Evolutionary conservation across 2,329 filamentous ascomycete species (phyloP).

Genomic region (Scopulariopsis brevicaulis): DNA sequence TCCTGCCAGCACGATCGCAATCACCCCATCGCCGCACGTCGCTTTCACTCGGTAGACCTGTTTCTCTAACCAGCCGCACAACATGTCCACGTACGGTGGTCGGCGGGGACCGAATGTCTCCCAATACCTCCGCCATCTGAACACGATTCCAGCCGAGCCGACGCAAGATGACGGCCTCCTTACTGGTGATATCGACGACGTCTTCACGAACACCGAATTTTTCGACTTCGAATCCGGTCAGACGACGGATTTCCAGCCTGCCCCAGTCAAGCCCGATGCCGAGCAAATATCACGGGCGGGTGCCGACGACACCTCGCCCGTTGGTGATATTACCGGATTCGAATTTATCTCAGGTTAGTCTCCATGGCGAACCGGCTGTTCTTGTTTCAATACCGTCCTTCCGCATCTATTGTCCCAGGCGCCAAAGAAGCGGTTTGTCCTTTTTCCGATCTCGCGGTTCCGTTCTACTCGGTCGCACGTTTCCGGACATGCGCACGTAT

Average conservation of each 20-base stretch:
- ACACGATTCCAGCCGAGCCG: constrained; percentile 52
- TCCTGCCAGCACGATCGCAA: not conserved
- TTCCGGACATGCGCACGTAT: too few relatives aligned
- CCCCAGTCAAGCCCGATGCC: constrained; percentile 30
- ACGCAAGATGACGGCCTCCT: constrained; percentile 43
- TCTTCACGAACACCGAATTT: constrained; percentile 77
- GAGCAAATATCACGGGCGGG: constrained; percentile 15
- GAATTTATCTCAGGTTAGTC: constrained; percentile 41
- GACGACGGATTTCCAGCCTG: constrained; percentile 43
- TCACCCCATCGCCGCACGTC: not conserved
- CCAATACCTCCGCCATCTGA: constrained; percentile 79
- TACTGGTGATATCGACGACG: constrained; percentile 60
- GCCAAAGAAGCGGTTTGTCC: not conserved
- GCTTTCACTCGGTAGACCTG: not conserved
- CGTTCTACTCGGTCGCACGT: too few relatives aligned
- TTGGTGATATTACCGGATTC: constrained; percentile 27
- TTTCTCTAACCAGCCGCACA: not conserved
- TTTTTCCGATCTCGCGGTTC: too few relatives aligned
- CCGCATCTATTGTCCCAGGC: not conserved
- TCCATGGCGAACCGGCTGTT: not conserved
- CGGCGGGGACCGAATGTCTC: constrained; percentile 79
- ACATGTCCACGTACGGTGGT: constrained; percentile 64
- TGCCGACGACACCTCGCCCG: constrained; percentile 15
- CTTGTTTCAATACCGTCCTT: constrained; percentile 6
- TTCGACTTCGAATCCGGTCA: constrained; percentile 65